Conservation (phyloP, 495 filamentous ascomycete species). For the Staphylotrichum tortipilum region DNA sequence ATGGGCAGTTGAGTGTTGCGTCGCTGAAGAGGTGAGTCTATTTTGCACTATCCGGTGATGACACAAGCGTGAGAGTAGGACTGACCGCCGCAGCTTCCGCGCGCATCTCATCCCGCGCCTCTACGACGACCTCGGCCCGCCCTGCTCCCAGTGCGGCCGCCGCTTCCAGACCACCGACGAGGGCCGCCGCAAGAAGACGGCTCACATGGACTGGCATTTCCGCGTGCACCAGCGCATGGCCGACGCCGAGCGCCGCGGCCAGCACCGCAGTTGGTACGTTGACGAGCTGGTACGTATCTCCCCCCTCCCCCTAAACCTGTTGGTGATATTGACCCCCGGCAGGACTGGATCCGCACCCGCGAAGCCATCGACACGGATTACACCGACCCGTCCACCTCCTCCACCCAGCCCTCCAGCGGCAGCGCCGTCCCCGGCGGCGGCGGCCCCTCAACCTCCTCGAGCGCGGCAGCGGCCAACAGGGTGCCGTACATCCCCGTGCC, state of each 20-base stretch:
- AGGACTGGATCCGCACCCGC: slow-evolving; percentile 82
- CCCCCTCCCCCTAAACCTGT: not conserved
- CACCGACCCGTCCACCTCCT: slow-evolving; percentile 3
- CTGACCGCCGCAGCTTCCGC: slow-evolving; percentile 48
- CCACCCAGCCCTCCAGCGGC: not conserved
- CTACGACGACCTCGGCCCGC: slow-evolving; percentile 70
- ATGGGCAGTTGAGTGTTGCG: slow-evolving; percentile 8
- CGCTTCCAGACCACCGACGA: slow-evolving; percentile 70
- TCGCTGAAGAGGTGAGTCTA: slow-evolving; percentile 29
- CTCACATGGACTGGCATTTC: slow-evolving; percentile 98
- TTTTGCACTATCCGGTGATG: no score
- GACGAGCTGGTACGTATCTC: slow-evolving; percentile 66
- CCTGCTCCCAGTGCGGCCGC: slow-evolving; percentile 84
- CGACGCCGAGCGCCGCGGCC: slow-evolving; percentile 70
- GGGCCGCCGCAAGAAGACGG: slow-evolving; percentile 75
- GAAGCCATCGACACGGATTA: slow-evolving; percentile 62
- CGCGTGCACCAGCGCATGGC: slow-evolving; percentile 80
- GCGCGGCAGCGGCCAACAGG: slow-evolving; percentile 16
- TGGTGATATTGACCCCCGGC: not conserved
- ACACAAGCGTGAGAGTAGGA: not conserved
- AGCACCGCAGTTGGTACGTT: slow-evolving; percentile 88
- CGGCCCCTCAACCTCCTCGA: not conserved
- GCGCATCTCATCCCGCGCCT: slow-evolving; percentile 61
- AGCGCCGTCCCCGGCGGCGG: not conserved
- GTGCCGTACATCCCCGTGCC: slow-evolving; percentile 75